A percentile compares a stretch with the other conserved stretches of the same genome.
These are phyloP conservation scores for Gigaspora rosea DNA, from an alignment of 192 early-diverging fungal genomes.

Conservation along the genomic window DNA sequence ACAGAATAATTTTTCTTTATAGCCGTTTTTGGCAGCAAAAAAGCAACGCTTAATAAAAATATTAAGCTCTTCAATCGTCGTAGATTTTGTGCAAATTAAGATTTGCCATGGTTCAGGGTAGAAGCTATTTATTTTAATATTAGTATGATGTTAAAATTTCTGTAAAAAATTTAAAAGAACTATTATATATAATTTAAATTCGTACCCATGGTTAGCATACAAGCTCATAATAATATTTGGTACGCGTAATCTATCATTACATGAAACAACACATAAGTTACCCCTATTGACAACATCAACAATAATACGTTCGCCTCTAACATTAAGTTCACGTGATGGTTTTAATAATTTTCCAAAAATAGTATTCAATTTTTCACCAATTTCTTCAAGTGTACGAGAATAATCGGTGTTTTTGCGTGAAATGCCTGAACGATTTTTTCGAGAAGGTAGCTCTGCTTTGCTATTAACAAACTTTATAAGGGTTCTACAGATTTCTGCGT, in stretches of 20 bases:
- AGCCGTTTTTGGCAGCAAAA: no score
- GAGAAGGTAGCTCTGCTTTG: neutral
- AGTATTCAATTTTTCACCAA: neutral
- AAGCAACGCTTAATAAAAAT: no score
- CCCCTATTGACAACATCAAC: conserved; percentile 8
- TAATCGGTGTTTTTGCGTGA: neutral
- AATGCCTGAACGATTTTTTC: neutral
- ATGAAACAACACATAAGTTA: conserved; percentile 24
- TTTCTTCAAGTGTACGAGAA: neutral
- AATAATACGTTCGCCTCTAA: neutral
- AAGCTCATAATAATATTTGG: conserved; percentile 32
- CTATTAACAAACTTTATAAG: conserved; percentile 19
- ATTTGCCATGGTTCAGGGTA: no score
- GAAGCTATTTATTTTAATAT: no score
- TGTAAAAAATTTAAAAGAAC: no score
- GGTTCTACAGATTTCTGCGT: conserved; percentile 4
- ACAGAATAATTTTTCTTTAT: no score
- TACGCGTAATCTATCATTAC: neutral
- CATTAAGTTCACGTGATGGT: neutral
- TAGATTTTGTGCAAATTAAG: no score
- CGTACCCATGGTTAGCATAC: conserved; percentile 29
- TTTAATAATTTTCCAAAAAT: conserved; percentile 1
- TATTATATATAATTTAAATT: no score
- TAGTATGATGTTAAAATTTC: no score
- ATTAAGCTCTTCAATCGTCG: no score